These are phyloP conservation scores for Trichosporon sp. DNA, from an alignment of 1,284 basidiomycete species.

Conservation along the genomic window DNA sequence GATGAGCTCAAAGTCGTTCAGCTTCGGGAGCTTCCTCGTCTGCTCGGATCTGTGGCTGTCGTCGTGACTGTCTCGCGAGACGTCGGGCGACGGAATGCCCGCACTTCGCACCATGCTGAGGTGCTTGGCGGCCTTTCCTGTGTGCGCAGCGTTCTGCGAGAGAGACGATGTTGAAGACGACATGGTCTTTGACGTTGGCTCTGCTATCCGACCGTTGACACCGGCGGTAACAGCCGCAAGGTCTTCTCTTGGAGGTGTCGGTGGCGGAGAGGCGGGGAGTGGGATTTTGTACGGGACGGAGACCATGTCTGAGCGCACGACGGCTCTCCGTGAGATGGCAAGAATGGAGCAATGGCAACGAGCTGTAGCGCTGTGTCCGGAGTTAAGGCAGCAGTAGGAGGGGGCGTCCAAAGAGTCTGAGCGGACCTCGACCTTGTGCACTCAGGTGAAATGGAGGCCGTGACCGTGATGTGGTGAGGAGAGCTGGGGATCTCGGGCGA, in stretches of 20 bases:
- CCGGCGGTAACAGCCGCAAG: not conserved
- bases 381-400: not conserved
- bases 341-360: not conserved
- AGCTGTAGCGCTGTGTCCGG: not conserved
- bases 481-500: not conserved
- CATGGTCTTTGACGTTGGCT: not conserved
- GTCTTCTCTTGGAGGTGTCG: conserved; percentile 15
- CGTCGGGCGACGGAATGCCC: conserved; percentile 10
- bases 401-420: not conserved
- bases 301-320: conserved; percentile 11
- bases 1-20: conserved; percentile 95
- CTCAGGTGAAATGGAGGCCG: not conserved
- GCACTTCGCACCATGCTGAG: not conserved
- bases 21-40: conserved; percentile 50
- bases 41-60: not conserved
- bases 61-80: conserved; percentile 9
- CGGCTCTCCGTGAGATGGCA: not conserved
- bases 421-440: not conserved
- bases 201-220: not conserved
- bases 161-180: not conserved
- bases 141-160: not conserved
- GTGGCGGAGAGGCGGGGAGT: conserved; percentile 16
- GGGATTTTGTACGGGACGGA: conserved; percentile 13
- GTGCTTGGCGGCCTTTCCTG: not conserved
- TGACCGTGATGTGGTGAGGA: no score